A percentile compares a stretch with the other conserved stretches of the same genome.
These are phyloP conservation scores for Saccharomycopsis sp. DNA, from an alignment of 805 yeast genomes.

Conservation along the genomic window DNA sequence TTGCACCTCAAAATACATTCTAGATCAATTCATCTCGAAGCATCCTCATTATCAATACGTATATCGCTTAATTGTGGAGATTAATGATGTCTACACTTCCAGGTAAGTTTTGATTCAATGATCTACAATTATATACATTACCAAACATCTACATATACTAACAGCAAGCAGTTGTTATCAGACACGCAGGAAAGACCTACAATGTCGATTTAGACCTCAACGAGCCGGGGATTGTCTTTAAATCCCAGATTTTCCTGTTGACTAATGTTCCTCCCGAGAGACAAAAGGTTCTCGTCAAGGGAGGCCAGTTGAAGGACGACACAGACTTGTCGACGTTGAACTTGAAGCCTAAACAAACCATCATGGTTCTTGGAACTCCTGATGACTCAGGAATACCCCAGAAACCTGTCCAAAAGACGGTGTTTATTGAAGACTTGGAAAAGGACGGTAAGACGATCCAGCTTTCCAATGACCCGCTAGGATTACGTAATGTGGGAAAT, in stretches of 20 bases:
- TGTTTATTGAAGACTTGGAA: slow-evolving; percentile 63
- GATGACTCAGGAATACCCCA: slow-evolving; percentile 39
- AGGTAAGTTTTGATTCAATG: neutral
- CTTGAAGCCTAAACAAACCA: slow-evolving; percentile 56
- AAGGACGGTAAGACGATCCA: slow-evolving; percentile 16
- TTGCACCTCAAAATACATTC: too few relatives aligned
- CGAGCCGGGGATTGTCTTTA: slow-evolving; percentile 57
- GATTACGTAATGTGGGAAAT: slow-evolving; percentile 89
- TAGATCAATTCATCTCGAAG: neutral
- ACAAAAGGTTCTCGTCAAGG: slow-evolving; percentile 84
- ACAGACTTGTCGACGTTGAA: slow-evolving; percentile 41
- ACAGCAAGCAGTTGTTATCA: slow-evolving; percentile 35
- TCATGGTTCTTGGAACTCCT: slow-evolving; percentile 92
- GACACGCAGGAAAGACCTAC: slow-evolving; percentile 64
- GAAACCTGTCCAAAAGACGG: slow-evolving; percentile 47
- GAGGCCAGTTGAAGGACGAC: slow-evolving; percentile 80
- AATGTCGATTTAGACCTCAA: slow-evolving; percentile 49
- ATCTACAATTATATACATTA: too few relatives aligned
- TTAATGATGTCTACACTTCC: neutral
- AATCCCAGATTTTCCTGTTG: slow-evolving; percentile 57
- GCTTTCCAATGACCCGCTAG: slow-evolving; percentile 63
- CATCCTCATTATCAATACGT: neutral
- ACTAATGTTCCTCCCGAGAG: slow-evolving; percentile 85
- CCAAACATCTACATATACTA: neutral
- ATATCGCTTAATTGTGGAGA: too few relatives aligned